Evolutionary conservation across 2,329 filamentous ascomycete genomes (phyloP), one percentile per base, ranked within the genome.

Genomic region (Xylaria polymorpha): DNA sequence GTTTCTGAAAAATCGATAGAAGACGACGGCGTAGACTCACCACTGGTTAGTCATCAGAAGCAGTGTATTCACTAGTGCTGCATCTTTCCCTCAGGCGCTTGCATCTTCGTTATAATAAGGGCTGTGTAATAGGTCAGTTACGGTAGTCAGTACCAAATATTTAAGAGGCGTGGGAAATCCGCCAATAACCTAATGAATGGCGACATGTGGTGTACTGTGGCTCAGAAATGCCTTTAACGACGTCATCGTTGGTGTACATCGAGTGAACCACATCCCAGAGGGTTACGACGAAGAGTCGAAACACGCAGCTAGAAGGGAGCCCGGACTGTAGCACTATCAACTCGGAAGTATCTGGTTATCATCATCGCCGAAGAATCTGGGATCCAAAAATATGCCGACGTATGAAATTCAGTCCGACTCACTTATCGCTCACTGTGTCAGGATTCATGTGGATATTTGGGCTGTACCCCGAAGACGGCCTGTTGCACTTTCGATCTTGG

Each of bases 321-420:
- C 64, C 20, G 35, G 51, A 60, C 71, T 20, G 35, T 69, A 69
- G 70, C 66, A 73, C 72, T 50, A 64, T 70, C 80, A 79, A 84
- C 86, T 92, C 89, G 85, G 90, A 90, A 92, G 90, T 92, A 92
- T 92, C 90, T 92, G 90, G 76, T 77, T 53, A 82, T 91, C 90
- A 91, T 92, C 90, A 92, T 80, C 71, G 88, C 89, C 84, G 80
- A 75, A 74, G 20, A 32, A 66, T 60, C 55, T 59, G 50, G 25
- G 22, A 57, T 57, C 46, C 37, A 10, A 14, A 55, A 22, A 25
- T 18, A 43, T 25, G 8, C 9, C n/a, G 8, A 29, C 1, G 18
- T 20, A 53, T 62, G 18, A 37, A 61, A 61, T 22, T 50, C 15
- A 18, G 0, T 44, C 35, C 1, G 37, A 63, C 62, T 61, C 32